Evolutionary conservation across 1,284 basidiomycete genomes (phyloP), one percentile per base, ranked within the genome.

Genomic region (Coniferiporia sulphurascens): DNA sequence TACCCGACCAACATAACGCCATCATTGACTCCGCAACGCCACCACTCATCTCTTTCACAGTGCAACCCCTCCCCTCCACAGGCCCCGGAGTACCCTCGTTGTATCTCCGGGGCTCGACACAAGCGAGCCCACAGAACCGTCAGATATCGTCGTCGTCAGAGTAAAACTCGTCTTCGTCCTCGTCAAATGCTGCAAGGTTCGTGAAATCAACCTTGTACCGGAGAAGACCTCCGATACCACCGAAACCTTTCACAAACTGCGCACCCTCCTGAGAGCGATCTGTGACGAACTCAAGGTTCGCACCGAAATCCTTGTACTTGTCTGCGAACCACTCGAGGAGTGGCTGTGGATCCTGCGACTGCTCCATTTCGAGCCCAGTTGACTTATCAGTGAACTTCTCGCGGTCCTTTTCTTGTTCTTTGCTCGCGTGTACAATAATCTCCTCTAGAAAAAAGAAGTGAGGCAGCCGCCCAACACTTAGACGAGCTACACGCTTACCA

Each of bases 241-340:
- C 96, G 69, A 99, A 99, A 54, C 96, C 97, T 73, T 96, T 96
- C 69, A 97, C 95, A 78, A 98, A 99, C 74, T 99, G 97, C 48
- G 92, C 92, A 36, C 96, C 96, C 72, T 99, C 96, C 72, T 98
- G 95, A n/a, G 93, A 95, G 55, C 85, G 82, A 72, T 92, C 89
- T 64, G 90, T 91, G 49, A 92, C 83, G 69, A 92, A 92, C 72
- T 98, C 96, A 63, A 98, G 86, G 66, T 89, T 89, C 60, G 95
- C 92, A 65, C 96, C 97, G 71, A 98, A 99, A 52, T 95, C 91
- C 72, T 93, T 95, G 82, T 99, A 99, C 73, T 95, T 95, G 70
- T 99, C 97, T 43, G 97, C 91, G 70, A 99, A 94, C 97, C 97
- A 99, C 74, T 99, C 95, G 62, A 98, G 85, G 15, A 97, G 80